Evolutionary conservation across 495 filamentous ascomycete species (phyloP).

Genomic region (Penicillium coprophilum): DNA sequence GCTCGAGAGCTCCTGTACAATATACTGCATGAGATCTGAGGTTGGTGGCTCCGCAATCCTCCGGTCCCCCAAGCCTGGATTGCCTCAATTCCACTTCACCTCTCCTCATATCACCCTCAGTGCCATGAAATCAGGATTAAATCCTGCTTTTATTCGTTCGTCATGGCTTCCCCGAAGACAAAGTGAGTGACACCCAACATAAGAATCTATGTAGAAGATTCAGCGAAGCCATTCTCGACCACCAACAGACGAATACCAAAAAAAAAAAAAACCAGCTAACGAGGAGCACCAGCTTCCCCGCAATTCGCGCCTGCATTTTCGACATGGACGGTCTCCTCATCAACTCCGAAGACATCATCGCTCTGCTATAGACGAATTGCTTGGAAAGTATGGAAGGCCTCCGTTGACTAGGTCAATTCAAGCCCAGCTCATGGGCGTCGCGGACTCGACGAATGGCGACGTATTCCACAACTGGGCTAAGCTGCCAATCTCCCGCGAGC

Average conservation of each 20-base stretch:
- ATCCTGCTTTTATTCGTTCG: too few species aligned
- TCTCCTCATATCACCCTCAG: background rate
- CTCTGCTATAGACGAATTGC: conserved; percentile 33
- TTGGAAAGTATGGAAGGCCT: conserved; percentile 30
- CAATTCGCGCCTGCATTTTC: conserved; percentile 47
- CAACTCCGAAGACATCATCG: conserved; percentile 45
- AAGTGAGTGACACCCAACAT: background rate
- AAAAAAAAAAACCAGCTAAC: too few species aligned
- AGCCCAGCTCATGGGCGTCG: conserved; percentile 30
- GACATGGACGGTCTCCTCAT: conserved; percentile 47
- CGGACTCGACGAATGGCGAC: conserved; percentile 7
- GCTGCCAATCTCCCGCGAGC: conserved; percentile 30
- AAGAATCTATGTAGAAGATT: background rate
- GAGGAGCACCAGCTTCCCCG: conserved; percentile 29
- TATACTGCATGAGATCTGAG: too few species aligned
- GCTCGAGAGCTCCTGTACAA: too few species aligned
- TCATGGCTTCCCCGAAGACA: background rate
- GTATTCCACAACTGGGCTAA: conserved; percentile 12
- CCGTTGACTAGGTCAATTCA: conserved; percentile 28
- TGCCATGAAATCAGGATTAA: too few species aligned
- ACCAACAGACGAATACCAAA: conserved; percentile 26
- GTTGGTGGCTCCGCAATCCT: too few species aligned
- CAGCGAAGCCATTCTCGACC: background rate
- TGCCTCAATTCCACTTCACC: too few species aligned
- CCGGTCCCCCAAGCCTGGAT: too few species aligned